Percentiles rank a stretch among this genome's conserved stretches.
Evolutionary conservation across 2,329 filamentous ascomycete species (phyloP).

Genomic region (Elsinoe batatas): DNA sequence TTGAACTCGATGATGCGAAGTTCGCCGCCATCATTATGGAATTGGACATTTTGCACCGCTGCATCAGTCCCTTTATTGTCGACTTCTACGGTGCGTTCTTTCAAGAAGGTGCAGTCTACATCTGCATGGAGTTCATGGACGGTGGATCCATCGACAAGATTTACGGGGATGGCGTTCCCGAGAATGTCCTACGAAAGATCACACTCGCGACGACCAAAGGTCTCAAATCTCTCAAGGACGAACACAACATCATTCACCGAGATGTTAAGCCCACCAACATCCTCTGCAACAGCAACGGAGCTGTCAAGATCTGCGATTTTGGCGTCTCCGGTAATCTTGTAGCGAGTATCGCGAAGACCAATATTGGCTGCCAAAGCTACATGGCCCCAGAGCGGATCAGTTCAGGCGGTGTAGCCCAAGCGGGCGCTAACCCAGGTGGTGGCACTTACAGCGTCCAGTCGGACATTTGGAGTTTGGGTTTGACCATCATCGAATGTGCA

Average conservation of each 20-base stretch:
- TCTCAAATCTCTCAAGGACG: conserved; percentile 86
- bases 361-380: conserved; percentile 98
- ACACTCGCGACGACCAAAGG: conserved; percentile 84
- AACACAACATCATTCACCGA: conserved; percentile 97
- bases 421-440: conserved; percentile 56
- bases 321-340: conserved; percentile 94
- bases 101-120: conserved; percentile 96
- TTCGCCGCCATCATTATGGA: conserved; percentile 97
- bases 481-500: conserved; percentile 93
- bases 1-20: conserved; percentile 93
- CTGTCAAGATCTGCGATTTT: conserved; percentile 98
- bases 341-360: conserved; percentile 94
- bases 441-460: conserved; percentile 96
- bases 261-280: conserved; percentile 99
- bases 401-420: conserved; percentile 66
- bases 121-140: conserved; percentile 99
- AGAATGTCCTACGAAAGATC: conserved; percentile 80
- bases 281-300: conserved; percentile 75
- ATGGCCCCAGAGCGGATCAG: conserved; percentile 97
- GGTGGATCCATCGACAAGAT: conserved; percentile 95
- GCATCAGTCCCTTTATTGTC: conserved; percentile 90
- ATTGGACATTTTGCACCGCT: conserved; percentile 89
- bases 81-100: conserved; percentile 99
- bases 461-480: conserved; percentile 91
- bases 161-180: conserved; percentile 82